A percentile compares a stretch with the other conserved stretches of the same genome.
Conservation (phyloP, 305 asterid species). For the Fraxinus floribunda region DNA sequence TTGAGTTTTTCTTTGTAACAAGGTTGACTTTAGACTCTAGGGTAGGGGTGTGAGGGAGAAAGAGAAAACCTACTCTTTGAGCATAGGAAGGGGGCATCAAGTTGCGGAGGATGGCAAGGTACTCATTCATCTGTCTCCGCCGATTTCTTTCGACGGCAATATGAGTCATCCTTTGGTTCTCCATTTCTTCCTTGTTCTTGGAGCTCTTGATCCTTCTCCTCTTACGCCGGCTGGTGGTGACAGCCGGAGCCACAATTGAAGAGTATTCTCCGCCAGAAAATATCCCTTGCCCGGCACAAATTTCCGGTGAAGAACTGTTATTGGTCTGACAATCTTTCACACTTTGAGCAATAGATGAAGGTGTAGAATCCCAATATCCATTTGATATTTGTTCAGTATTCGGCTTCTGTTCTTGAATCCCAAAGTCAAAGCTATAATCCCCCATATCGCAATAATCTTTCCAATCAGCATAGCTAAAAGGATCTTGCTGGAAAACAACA, state of each 20-base stretch:
- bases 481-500: conserved; percentile 48
- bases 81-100: conserved; percentile 75
- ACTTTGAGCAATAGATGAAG: conserved; percentile 27
- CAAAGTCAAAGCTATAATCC: conserved; percentile 14
- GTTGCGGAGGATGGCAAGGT: conserved; percentile 64
- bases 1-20: not conserved
- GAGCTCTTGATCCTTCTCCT: conserved; percentile 42
- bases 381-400: conserved; percentile 16
- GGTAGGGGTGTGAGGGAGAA: not conserved
- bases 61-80: conserved; percentile 44
- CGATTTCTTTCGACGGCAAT: conserved; percentile 84
- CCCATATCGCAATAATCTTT: conserved; percentile 33
- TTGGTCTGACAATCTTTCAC: conserved; percentile 3
- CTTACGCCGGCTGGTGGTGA: conserved; percentile 34
- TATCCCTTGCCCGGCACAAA: conserved; percentile 6
- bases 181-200: conserved; percentile 68
- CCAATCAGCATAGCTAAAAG: conserved; percentile 34
- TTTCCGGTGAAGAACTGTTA: conserved; percentile 36
- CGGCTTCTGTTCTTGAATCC: conserved; percentile 11
- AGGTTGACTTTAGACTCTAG: not conserved
- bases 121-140: conserved; percentile 72
- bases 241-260: conserved; percentile 21
- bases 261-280: conserved; percentile 1
- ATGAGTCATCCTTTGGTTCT: conserved; percentile 74
- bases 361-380: conserved; percentile 34